Base-by-base conservation (phyloP, 805 yeast genomes). In the Wickerhamomyces xylosicus region DNA sequence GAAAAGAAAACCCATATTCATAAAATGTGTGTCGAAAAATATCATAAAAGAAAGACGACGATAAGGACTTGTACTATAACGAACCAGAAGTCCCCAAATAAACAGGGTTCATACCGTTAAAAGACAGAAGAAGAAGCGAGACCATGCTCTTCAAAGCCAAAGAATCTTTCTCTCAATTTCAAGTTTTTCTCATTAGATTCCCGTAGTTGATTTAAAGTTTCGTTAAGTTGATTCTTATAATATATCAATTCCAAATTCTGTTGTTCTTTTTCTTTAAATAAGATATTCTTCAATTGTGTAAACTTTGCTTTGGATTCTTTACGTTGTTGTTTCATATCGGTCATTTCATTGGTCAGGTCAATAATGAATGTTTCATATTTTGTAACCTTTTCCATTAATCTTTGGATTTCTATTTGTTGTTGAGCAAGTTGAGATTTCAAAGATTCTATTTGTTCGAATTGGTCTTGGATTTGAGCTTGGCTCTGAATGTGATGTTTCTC, bases 381-480 rank as follows among this genome's bases (percentile, higher is more conserved):
- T 35, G 36, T 31, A 33, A 17, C 28, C 22, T 34, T 35, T 18
- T 38, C 37, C 27, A 21, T 39, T 25, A 42, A 19, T 10, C 19
- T 18, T 5, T 28, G 36, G 5, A 47, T 35, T 25, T 47, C 49
- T 3, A 22, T 14, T 7, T 34, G 40, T 7, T 39, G 25, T 6
- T 31, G 27, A 28, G 35, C 13, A 17, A 46, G 25, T 19, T 44
- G 40, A 10, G 37, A 18, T 31, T 41, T 44, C 11, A 46, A 4
- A 3, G 32, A 28, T 31, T 41, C 42, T 17, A 47, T 19, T 33
- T 49, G 46, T 29, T 48, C 34, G 4, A 42, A 9, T 5, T 37
- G 39, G 31, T 9, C 48, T 33, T 1, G 56, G 46, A 3, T 42
- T 37, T 43, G 48, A 43, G 2, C 47, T 52, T 19, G 45, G 45